Evolutionary conservation across 345 rosid genomes (phyloP), one percentile per base, ranked within the genome.

Genomic region (Brassica cretica): DNA sequence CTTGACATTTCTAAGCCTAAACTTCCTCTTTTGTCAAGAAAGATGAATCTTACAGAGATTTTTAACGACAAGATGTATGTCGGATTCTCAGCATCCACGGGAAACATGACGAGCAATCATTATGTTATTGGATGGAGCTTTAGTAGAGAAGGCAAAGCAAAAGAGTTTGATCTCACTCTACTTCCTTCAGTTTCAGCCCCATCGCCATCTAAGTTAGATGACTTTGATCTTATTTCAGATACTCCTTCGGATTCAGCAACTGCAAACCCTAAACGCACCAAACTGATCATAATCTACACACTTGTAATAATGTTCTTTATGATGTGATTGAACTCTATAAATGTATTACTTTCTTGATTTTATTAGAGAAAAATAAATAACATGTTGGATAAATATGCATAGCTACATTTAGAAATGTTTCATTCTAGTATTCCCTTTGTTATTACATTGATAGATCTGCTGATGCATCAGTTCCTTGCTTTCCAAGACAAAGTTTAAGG

Each of bases 41-140:
- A 24, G 12, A 29, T 77, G 24, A 82, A 89, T 82, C 77, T 90
- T 35, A 86, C 89, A 0, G 70, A 81, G 8, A 18, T 83, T 19
- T 63, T 90, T 64, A 14, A 53, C 30, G 80, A 49, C 56, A 49
- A 60, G 11, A 86, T 88, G 89, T 86, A 80, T 66, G 81, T 89
- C 0, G 97, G 95, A 21, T 86, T 92, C 76, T 88, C 92, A 0
- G 85, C 93, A 51, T 64, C 95, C 0, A 87, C 90, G 0, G 86
- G 89, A 0, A 67, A 81, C 2, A 68, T 81, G 5, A n/a, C 71
- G 35, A 77, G 86, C 29, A 63, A 72, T 44, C 92, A 89, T 4
- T 83, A 82, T 62, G 71, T 88, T 7, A 53, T 83, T 27, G 90
- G 96, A 32, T 91, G 94, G 92, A 91, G 89, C 77, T 91, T 84